Evolutionary conservation across 2,329 filamentous ascomycete genomes (phyloP).

Genomic region (Ophiosphaerella herpotricha): DNA sequence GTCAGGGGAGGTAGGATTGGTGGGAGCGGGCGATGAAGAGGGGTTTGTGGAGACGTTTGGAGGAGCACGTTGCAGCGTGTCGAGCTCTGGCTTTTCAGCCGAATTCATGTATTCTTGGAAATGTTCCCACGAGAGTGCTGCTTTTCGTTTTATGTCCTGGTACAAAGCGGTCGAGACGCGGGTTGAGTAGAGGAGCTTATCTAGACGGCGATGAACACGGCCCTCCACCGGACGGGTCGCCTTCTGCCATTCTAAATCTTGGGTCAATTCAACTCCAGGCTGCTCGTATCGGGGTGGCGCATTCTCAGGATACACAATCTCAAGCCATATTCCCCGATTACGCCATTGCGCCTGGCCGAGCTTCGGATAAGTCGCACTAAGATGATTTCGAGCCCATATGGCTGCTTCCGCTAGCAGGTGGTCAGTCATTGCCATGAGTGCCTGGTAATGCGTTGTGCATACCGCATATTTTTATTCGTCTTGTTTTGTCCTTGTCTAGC

Average conservation of each 20-base stretch:
- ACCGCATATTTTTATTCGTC: conserved; percentile 48
- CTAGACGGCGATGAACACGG: conserved; percentile 45
- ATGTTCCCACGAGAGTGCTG: conserved; percentile 23
- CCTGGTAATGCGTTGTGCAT: conserved; percentile 1
- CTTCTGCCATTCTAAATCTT: conserved; percentile 43
- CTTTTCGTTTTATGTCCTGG: conserved; percentile 26
- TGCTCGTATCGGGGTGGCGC: conserved; percentile 56
- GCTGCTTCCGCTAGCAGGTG: conserved; percentile 42
- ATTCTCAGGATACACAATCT: conserved; percentile 54
- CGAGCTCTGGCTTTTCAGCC: conserved; percentile 19
- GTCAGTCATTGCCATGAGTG: conserved; percentile 7
- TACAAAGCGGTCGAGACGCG: conserved; percentile 28
- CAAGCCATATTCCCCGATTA: conserved; percentile 53
- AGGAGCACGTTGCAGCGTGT: conserved; percentile 17
- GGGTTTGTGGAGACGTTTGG: conserved; percentile 11
- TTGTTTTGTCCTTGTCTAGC: conserved; percentile 49
- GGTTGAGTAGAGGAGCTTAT: conserved; percentile 25
- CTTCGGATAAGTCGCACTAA: conserved; percentile 33
- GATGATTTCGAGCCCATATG: conserved; percentile 36
- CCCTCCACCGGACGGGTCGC: conserved; percentile 34
- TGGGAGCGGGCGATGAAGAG: conserved; percentile 6
- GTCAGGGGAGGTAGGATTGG: conserved; percentile 9
- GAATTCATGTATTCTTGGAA: conserved; percentile 32
- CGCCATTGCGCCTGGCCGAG: conserved; percentile 47
- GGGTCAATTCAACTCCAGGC: conserved; percentile 49